Percentiles rank a stretch among this genome's conserved stretches.
Conservation (phyloP, 345 rosid genomes). For the Lumnitzera racemosa region DNA sequence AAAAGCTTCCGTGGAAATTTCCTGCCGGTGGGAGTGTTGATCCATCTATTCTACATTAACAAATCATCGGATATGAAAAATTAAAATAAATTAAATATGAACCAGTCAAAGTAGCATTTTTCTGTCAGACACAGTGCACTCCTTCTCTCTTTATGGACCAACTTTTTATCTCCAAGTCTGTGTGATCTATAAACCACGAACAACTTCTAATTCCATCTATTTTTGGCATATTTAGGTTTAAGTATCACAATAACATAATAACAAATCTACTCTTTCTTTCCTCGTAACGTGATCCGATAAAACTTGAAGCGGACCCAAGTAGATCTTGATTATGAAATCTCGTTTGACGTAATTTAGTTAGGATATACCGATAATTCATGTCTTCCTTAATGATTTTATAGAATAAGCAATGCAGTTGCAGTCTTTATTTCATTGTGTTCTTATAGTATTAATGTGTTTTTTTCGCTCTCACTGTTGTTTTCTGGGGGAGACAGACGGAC, state of each 20-base stretch:
- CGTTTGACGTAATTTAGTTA: too few species aligned
- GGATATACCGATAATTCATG: too few species aligned
- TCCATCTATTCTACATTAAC: neutral
- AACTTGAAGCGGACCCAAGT: too few species aligned
- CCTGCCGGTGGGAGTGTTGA: conserved; percentile 29
- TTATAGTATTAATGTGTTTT: neutral
- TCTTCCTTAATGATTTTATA: too few species aligned
- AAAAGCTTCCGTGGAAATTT: conserved; percentile 55
- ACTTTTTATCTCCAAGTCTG: too few species aligned
- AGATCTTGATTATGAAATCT: too few species aligned
- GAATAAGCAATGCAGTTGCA: neutral
- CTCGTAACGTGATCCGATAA: too few species aligned
- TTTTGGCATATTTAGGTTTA: too few species aligned
- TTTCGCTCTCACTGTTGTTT: neutral
- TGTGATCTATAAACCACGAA: too few species aligned
- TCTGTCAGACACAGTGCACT: conserved; percentile 20
- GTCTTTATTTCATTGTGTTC: neutral
- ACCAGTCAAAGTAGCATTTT: conserved; percentile 28
- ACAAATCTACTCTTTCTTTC: too few species aligned
- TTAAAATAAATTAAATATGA: conserved; percentile 18
- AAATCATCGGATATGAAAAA: conserved; percentile 10
- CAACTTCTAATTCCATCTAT: too few species aligned
- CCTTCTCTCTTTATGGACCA: neutral
- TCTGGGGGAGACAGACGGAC: conserved; percentile 55
- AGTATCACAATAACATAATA: too few species aligned